Evolutionary conservation across 2,329 filamentous ascomycete species (phyloP), one percentile per base, ranked within the genome.

Genomic region (Neofusicoccum cordaticola): DNA sequence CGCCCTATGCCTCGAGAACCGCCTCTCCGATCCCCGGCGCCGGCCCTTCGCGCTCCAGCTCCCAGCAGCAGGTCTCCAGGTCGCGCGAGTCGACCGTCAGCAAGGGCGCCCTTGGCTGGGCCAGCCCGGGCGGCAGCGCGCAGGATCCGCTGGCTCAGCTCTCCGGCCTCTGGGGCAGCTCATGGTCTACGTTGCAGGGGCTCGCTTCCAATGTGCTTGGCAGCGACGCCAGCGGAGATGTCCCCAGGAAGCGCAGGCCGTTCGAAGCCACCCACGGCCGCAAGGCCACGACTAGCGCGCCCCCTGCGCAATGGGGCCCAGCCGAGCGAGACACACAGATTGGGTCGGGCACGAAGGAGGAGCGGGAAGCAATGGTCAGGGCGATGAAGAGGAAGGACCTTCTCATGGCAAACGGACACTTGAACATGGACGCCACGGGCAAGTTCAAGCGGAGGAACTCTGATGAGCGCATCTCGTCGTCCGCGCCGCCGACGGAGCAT

Each of bases 381-480:
- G 81, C 80, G 47, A 80, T 81, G 73, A 83, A 83, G 74, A 75
- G 81, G 56, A 79, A 77, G 67, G 81, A 83, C 64, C 72, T 84
- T 67, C 72, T 84, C 66, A 77, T 72, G 35, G 80, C 80, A 66
- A 75, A 74, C 62, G 76, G 76, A 37, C 71, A 75, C 48, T 65
- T 74, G 63, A 75, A 79, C 66, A 70, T 77, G 42, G 81, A 83
- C 69, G 75, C 80, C 0, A 69, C 78, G 19, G 82, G 81, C 35
- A 79, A 79, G 67, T 79, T 81, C 73, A 92, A 92, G 78, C 84
- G 87, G 69, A 83, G 90, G 68, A 88, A 84, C 56, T 92, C 90
- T 4, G 88, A 91, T 70, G 89, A 91, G 52, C 74, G 76, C 41
- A 69, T 74, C 22, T 78, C 79, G 34, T 68, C 71, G n/a, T 83